These are phyloP conservation scores for Kluyveromyces wickerhamii DNA, from an alignment of 805 yeast species.

Conservation along the genomic window DNA sequence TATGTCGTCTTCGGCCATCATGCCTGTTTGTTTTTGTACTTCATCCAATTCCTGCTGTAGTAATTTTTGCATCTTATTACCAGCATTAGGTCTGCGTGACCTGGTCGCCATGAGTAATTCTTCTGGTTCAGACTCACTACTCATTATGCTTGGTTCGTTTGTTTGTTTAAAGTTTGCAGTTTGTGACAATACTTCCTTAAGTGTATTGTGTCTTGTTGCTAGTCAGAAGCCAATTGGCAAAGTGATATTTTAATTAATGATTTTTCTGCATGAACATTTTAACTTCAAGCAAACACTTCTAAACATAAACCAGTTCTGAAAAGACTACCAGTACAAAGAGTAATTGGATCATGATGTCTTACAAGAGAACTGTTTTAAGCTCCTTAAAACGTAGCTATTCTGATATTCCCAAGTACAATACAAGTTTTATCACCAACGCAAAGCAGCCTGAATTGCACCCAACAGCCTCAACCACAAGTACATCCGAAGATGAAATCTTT, in stretches of 20 bases:
- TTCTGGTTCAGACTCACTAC: slow-evolving; percentile 10
- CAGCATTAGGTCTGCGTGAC: slow-evolving; percentile 79
- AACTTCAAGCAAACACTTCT: no score
- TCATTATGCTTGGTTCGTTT: background rate
- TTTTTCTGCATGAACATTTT: no score
- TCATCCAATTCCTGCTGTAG: slow-evolving; percentile 58
- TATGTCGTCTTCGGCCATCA: slow-evolving; percentile 72
- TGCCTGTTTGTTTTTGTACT: slow-evolving; percentile 25
- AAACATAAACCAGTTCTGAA: no score
- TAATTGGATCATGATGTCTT: background rate
- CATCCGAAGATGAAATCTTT: slow-evolving; percentile 49
- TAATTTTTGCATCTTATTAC: slow-evolving; percentile 67
- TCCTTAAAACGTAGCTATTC: background rate
- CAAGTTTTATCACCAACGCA: background rate
- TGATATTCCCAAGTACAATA: background rate
- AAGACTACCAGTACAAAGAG: background rate
- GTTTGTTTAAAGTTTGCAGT: no score
- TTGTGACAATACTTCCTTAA: no score
- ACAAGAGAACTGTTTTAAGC: background rate
- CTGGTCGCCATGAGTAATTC: slow-evolving; percentile 58
- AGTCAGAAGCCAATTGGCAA: no score
- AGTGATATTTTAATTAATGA: no score
- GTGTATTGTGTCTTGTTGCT: no score
- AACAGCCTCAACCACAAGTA: slow-evolving; percentile 9
- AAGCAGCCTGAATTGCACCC: background rate